A percentile compares a stretch with the other conserved stretches of the same genome.
Conservation (phyloP, 306 rosid species). For the Cicer yamashitae region DNA sequence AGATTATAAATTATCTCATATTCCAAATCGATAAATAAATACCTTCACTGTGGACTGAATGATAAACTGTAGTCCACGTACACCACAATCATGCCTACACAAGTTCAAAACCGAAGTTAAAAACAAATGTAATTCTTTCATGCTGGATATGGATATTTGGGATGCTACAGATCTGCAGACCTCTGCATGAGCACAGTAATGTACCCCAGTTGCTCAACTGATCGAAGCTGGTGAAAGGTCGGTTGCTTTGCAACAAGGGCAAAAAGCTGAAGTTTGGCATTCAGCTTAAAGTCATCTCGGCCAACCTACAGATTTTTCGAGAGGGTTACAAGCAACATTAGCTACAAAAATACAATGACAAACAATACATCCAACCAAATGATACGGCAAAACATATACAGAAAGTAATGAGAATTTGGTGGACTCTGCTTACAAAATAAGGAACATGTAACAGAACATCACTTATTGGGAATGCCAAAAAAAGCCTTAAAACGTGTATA, state of each 20-base stretch:
- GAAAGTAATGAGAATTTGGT: conserved; percentile 11
- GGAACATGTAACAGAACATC: conserved; percentile 11
- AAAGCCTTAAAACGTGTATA: background rate
- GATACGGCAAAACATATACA: conserved; percentile 13
- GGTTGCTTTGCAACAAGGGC: conserved; percentile 86
- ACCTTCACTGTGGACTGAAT: conserved; percentile 93
- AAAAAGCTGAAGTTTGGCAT: conserved; percentile 94
- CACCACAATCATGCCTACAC: conserved; percentile 79
- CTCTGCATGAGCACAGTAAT: conserved; percentile 73
- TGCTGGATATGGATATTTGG: conserved; percentile 23
- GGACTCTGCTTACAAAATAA: conserved; percentile 2
- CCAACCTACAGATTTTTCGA: conserved; percentile 67
- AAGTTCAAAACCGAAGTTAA: conserved; percentile 36
- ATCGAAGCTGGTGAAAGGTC: conserved; percentile 94
- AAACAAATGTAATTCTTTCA: conserved; percentile 29
- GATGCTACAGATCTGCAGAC: conserved; percentile 50
- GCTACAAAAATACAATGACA: conserved; percentile 15
- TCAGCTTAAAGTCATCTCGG: conserved; percentile 77
- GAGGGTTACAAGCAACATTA: conserved; percentile 29
- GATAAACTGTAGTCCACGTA: conserved; percentile 80
- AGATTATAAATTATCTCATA: background rate
- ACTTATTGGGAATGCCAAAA: conserved; percentile 17
- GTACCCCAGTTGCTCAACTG: conserved; percentile 98
- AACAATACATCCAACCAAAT: conserved; percentile 34
- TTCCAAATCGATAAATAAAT: conserved; percentile 31